Base-by-base conservation (phyloP, 495 filamentous ascomycete species). In the Xanthoparmelia taractica region DNA sequence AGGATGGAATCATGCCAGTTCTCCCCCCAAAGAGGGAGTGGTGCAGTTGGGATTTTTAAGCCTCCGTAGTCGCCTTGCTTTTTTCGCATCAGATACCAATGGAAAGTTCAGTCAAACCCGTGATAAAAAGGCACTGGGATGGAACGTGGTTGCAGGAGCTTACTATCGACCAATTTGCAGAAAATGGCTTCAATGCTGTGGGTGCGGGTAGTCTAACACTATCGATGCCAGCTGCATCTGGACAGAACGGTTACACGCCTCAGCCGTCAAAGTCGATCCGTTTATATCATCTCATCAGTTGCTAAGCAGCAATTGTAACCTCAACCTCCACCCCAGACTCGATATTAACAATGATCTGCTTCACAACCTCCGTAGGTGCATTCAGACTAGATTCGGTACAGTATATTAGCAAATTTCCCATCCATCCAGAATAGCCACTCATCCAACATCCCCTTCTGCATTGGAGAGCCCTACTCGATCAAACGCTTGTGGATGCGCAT, bases 291-390 rank as follows among this genome's bases (percentile, higher is more conserved):
- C 29, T 33, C 29, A 34, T 33, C 50, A 10, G 17, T 65, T 43
- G 75, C 84, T 91, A 98, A 77, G 94, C 93, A 76, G 94, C 94
- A 81, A 98, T 98, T 73, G 94, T 98, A 70, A 98, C 94, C 85
- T 98, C 94, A 72, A 98, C 94, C 86, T 98, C 94, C 76, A 98
- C 94, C 84, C 94, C 94, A 66, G 94, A 94, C 87, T 98, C 94
- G 78, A 98, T 97, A 84, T 98, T 98, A 83, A 97, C 92, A 78
- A 98, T 98, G 84, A 98, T 97, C 85, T 96, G 92, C 87, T 98
- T 98, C 78, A 98, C 94, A 65, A 96, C 91, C 85, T 98, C 94
- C 71, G 94, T 98, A 61, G 94, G 94, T 65, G 94, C 94, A 77
- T 93, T 94, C 63, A 97, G 82, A 81, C 91, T 93, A 69, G 50